phyloP scores from a whole-genome alignment of 129 eudicot genomes.

The Sambucus nigra region DNA sequence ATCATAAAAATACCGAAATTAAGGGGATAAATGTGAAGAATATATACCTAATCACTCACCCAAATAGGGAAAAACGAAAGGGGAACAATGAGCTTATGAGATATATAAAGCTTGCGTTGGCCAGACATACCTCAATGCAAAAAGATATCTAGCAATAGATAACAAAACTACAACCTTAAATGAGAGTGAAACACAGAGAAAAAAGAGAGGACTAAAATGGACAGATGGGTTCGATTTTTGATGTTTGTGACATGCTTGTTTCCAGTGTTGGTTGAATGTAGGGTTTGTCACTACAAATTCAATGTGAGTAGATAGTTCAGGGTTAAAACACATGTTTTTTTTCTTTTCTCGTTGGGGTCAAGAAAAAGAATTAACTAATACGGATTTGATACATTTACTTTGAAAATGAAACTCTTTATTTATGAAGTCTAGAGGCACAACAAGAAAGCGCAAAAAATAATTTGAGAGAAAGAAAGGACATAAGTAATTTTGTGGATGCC shows the following conservation, averaged over 20 bases:
- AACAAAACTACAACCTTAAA: not conserved
- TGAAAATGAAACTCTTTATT: not conserved
- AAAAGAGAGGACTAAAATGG: constrained; percentile 5
- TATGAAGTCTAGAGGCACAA: not conserved
- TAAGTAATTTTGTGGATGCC: no score
- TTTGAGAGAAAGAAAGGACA: not conserved
- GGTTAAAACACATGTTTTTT: not conserved
- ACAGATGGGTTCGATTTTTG: constrained; percentile 20
- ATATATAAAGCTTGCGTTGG: constrained; percentile 45
- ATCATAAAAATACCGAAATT: no score
- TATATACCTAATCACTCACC: no score
- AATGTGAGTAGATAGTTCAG: constrained; percentile 36
- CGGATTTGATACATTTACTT: no score
- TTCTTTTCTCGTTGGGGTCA: no score
- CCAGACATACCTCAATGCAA: constrained; percentile 18
- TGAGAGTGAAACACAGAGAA: not conserved
- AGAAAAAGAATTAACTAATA: no score
- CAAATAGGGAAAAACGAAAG: no score
- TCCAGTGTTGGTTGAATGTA: constrained; percentile 39
- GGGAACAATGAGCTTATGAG: no score
- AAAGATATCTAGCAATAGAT: not conserved
- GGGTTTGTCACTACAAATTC: constrained; percentile 64
- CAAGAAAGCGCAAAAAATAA: no score
- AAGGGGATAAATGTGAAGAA: no score
- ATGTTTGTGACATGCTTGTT: constrained; percentile 32